Evolutionary conservation across 257 asterid genomes (phyloP).

Genomic region (Jaltomata sinuosa): DNA sequence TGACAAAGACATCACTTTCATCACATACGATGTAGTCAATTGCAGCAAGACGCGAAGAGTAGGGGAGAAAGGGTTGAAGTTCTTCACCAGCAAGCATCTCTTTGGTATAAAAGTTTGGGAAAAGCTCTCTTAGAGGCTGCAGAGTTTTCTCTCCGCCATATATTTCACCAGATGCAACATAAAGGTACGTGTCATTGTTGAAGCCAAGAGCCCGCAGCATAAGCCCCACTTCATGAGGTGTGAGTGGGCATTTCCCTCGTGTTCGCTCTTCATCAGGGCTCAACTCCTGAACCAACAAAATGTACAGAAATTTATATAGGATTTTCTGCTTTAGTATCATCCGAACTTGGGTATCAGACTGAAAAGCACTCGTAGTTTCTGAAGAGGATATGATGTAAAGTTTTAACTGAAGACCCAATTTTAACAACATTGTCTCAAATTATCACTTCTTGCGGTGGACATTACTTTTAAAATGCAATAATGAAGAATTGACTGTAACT

Average conservation of each 20-base stretch:
- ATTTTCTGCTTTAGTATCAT: background rate
- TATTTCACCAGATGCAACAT: constrained; percentile 97
- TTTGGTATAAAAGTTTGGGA: constrained; percentile 90
- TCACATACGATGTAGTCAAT: constrained; percentile 87
- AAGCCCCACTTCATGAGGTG: constrained; percentile 96
- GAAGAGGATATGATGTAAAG: background rate
- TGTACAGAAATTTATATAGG: background rate
- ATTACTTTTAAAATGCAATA: background rate
- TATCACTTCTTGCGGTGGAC: background rate
- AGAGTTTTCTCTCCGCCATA: constrained; percentile 97
- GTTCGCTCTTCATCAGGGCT: constrained; percentile 93
- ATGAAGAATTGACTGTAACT: background rate
- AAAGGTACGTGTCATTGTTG: constrained; percentile 67
- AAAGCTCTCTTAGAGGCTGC: constrained; percentile 86
- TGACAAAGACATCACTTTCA: constrained; percentile 94
- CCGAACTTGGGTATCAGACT: background rate
- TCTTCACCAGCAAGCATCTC: constrained; percentile 87
- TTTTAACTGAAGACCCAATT: background rate
- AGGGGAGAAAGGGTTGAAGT: constrained; percentile 63
- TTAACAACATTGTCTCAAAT: background rate
- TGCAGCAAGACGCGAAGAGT: constrained; percentile 96
- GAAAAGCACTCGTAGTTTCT: background rate
- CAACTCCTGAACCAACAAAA: constrained; percentile 44
- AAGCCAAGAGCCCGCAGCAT: constrained; percentile 95
- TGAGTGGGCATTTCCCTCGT: constrained; percentile 96